Conservation (phyloP, 306 rosid genomes). For the Cucurbita moschata region DNA sequence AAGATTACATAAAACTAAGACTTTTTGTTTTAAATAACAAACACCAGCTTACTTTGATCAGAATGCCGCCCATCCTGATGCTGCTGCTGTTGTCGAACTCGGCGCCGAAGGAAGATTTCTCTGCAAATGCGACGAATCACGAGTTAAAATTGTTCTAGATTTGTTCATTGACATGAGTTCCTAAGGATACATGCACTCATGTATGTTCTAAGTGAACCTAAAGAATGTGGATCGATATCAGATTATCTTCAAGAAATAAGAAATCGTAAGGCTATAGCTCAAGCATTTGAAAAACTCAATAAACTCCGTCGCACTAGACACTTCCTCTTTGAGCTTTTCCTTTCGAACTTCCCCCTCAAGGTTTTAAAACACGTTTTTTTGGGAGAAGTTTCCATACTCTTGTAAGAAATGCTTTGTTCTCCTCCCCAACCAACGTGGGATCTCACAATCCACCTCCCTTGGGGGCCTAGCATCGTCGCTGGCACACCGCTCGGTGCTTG, state of each 20-base stretch:
- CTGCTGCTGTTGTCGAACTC: slow-evolving; percentile 44
- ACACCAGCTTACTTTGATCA: slow-evolving; percentile 21
- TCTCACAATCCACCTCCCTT: too few relatives aligned
- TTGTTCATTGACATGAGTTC: background rate
- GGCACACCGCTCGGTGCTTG: too few relatives aligned
- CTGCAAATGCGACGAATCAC: slow-evolving; percentile 27
- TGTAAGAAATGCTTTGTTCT: too few relatives aligned
- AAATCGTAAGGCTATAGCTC: background rate
- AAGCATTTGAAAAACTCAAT: background rate
- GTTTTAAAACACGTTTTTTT: too few relatives aligned
- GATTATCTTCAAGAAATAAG: background rate
- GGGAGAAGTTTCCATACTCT: too few relatives aligned
- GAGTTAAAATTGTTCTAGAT: background rate
- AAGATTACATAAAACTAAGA: slow-evolving; percentile 14
- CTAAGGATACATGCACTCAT: background rate
- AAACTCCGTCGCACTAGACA: too few relatives aligned
- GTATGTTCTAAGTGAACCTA: background rate
- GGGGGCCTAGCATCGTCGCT: too few relatives aligned
- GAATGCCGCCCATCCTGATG: slow-evolving; percentile 98
- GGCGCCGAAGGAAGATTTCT: slow-evolving; percentile 61
- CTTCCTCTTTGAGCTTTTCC: too few relatives aligned
- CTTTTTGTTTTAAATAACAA: background rate
- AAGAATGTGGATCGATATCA: background rate
- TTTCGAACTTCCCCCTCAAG: too few relatives aligned
- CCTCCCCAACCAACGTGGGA: too few relatives aligned